A percentile compares a stretch with the other conserved stretches of the same genome.
Evolutionary conservation across 257 asterid genomes (phyloP).

Genomic region (Mentha longifolia): DNA sequence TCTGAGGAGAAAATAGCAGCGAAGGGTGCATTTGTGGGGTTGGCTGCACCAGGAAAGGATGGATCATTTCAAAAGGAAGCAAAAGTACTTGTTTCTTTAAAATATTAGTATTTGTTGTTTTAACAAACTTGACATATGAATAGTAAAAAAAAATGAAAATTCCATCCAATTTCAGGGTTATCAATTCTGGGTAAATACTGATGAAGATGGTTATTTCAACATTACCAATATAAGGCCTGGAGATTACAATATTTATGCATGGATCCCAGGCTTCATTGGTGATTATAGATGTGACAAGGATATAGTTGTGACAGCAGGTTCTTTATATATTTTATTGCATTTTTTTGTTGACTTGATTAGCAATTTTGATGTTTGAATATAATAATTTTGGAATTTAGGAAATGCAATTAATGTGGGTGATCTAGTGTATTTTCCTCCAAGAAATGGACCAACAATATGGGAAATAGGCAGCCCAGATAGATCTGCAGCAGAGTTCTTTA

Average conservation of each 20-base stretch:
- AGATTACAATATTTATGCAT: constrained; percentile 62
- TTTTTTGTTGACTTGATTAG: background rate
- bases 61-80: constrained; percentile 81
- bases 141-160: background rate
- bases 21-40: constrained; percentile 66
- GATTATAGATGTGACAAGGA: constrained; percentile 52
- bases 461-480: constrained; percentile 87
- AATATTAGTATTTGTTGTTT: background rate
- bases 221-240: constrained; percentile 53
- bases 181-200: constrained; percentile 75
- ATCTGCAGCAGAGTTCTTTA: constrained; percentile 66
- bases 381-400: constrained; percentile 38
- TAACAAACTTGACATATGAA: no score
- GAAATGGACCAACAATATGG: constrained; percentile 85
- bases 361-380: background rate
- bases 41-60: constrained; percentile 70
- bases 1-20: constrained; percentile 38
- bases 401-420: constrained; percentile 48
- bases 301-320: constrained; percentile 46
- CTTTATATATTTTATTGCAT: background rate
- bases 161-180: constrained; percentile 30
- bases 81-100: background rate
- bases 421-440: constrained; percentile 54
- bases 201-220: constrained; percentile 57
- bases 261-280: constrained; percentile 80